Evolutionary conservation across 1,139 yeast species (phyloP).

Genomic region (Torulaspora globosa): DNA sequence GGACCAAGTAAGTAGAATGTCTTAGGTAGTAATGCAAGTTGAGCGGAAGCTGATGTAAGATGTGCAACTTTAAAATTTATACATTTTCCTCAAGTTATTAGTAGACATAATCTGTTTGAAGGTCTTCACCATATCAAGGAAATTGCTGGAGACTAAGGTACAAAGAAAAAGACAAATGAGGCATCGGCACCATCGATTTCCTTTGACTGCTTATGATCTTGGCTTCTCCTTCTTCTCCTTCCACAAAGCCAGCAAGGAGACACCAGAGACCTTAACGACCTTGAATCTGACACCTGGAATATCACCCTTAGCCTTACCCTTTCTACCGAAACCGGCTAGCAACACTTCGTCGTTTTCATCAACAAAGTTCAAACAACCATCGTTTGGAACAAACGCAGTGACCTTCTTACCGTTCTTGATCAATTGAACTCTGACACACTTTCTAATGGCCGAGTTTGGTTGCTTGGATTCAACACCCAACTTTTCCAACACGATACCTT

Average conservation of each 20-base stretch:
- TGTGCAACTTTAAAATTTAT: slow-evolving; percentile 17
- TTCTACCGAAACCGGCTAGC: slow-evolving; percentile 99
- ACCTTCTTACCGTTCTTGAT: slow-evolving; percentile 99
- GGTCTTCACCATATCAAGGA: slow-evolving; percentile 9
- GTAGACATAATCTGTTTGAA: slow-evolving; percentile 9
- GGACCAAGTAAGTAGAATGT: slow-evolving; percentile 5
- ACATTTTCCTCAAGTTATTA: slow-evolving; percentile 14
- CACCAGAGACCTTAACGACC: slow-evolving; percentile 99
- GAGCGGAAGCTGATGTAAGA: slow-evolving; percentile 4
- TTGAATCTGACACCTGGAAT: slow-evolving; percentile 99
- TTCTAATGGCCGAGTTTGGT: slow-evolving; percentile 99
- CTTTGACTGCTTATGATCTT: slow-evolving; percentile 67
- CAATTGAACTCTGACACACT: slow-evolving; percentile 99
- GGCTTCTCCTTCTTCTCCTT: slow-evolving; percentile 99
- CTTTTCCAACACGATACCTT: slow-evolving; percentile 99
- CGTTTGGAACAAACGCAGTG: slow-evolving; percentile 99
- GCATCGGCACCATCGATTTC: no score
- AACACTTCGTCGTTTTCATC: slow-evolving; percentile 99
- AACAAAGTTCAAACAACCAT: slow-evolving; percentile 99
- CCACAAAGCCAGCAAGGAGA: slow-evolving; percentile 98
- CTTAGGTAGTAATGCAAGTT: not conserved
- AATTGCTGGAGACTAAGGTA: slow-evolving; percentile 14
- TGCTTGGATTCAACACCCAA: slow-evolving; percentile 99
- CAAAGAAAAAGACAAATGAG: slow-evolving; percentile 7
- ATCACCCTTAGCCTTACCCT: slow-evolving; percentile 99